Base-by-base conservation (phyloP, 345 rosid genomes). In the Laguncularia racemosa region DNA sequence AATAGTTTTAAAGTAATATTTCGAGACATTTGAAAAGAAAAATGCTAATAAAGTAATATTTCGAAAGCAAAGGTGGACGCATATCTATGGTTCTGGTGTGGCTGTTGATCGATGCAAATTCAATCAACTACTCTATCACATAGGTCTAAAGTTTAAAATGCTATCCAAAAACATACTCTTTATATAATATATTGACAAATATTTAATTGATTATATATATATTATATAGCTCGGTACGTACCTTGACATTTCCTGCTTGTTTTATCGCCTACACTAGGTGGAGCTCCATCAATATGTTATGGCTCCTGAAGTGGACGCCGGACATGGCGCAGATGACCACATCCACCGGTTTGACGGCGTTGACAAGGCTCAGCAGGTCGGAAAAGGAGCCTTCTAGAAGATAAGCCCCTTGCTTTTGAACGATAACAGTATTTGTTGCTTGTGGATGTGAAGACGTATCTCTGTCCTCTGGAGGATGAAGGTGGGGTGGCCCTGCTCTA, bases 221-320 rank as follows among this genome's bases (percentile, higher is more conserved):
- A n/a, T n/a, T n/a, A n/a, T n/a, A n/a, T n/a, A n/a, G n/a, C n/a
- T n/a, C n/a, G n/a, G n/a, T n/a, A n/a, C 12, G 7, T 60, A 84
- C 91, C 87, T 81, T 79, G 16, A 84, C 60, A 10, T 84, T 84
- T 45, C 88, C 88, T 0, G 91, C 91, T 58, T 78, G 76, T 56
- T 78, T 82, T 70, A 85, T 85, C 65, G 91, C 91, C 1, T 79
- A 74, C 6, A 80, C 85, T 18, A 85, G 78, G 60, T 71, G 70
- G 58, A 82, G 79, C 77, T 85, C 88, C 68, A 78, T 13, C 54
- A 76, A 15, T 46, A 84, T 33, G 61, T 74, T 85, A 63, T 82
- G 91, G 55, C 70, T 67, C 55, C 82, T 62, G 40, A 81, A 84
- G 46, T 78, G 85, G 23, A 76, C 91, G 0, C 88, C 91, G 0